Evolutionary conservation across 805 yeast species (phyloP), one percentile per base, ranked within the genome.

Genomic region (Kluyveromyces siamensis): DNA sequence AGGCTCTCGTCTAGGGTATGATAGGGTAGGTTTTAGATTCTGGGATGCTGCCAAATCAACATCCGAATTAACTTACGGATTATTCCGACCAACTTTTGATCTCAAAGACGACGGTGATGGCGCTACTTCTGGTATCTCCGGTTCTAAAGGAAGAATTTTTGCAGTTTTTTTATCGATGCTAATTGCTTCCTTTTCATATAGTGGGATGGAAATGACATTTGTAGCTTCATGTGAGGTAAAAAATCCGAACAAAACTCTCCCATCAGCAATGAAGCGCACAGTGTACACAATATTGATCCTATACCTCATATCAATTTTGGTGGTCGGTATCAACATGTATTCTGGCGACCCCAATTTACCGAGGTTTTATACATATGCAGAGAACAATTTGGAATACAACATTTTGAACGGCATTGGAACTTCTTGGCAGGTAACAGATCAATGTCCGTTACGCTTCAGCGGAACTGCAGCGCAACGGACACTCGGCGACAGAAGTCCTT

Each of bases 171-270:
- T 80, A 1, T 87, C 88, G 1, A 67, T 81, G 8, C 66, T 80
- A 43, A 78, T 81, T 18, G 81, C 89, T 0, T 72, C 87, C 0
- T 87, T 83, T 63, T 84, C 95, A 0, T 87, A 82, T 58, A 79
- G 84, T 44, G 95, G 95, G 0, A 84, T 89, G 1, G 95, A 87
- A 55, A 80, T 83, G 62, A 90, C 87, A 11, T 80, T 86, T 53
- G 79, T 86, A 48, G 91, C 93, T 2, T 88, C 91, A 7, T 86
- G 90, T 63, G 96, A 87, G 63, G 85, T 90, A n/a, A 72, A 82
- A 51, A 82, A 84, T 54, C 95, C 96, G 6, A 71, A 93, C 54
- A 79, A 74, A 52, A 81, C 91, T 0, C 71, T 87, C 16, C 95
- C 95, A 1, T 74, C 81, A 10, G 91, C 93, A 1, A 84, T 90